These are phyloP conservation scores for Saxophila tyrrhenica DNA, from an alignment of 495 filamentous ascomycete genomes.

Conservation along the genomic window DNA sequence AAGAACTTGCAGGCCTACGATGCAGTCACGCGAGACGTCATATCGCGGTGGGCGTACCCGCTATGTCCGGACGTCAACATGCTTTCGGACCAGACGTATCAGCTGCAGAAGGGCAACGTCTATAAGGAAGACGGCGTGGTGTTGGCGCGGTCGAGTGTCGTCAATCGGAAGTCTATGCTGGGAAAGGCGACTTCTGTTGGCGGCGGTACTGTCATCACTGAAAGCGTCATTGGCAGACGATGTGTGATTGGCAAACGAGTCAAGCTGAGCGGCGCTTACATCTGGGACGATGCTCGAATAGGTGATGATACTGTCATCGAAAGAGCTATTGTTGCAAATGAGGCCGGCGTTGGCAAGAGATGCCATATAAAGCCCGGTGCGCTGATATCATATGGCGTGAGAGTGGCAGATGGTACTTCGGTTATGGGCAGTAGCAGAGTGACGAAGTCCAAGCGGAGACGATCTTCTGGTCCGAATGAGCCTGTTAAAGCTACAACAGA, in stretches of 20 bases:
- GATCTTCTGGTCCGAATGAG: constrained; percentile 29
- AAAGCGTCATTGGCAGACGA: constrained; percentile 67
- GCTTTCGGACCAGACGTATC: constrained; percentile 62
- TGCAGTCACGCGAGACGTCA: constrained; percentile 77
- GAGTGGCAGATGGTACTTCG: constrained; percentile 49
- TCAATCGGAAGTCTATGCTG: constrained; percentile 57
- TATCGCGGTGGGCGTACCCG: constrained; percentile 85
- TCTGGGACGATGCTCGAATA: constrained; percentile 79
- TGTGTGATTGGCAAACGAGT: constrained; percentile 82
- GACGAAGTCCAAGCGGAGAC: constrained; percentile 40
- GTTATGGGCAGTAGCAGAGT: constrained; percentile 44
- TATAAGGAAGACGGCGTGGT: constrained; percentile 63
- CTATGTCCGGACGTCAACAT: constrained; percentile 84
- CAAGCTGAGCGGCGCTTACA: constrained; percentile 64
- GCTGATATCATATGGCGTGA: constrained; percentile 69
- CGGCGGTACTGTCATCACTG: constrained; percentile 52
- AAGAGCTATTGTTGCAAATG: constrained; percentile 64
- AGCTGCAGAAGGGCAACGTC: constrained; percentile 48
- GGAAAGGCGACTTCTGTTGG: constrained; percentile 68
- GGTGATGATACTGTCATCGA: constrained; percentile 58
- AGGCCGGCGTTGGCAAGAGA: constrained; percentile 55
- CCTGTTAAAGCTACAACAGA: constrained; percentile 39
- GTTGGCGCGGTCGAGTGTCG: constrained; percentile 57
- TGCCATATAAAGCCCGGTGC: constrained; percentile 58
- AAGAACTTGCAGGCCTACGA: constrained; percentile 83